Base-by-base conservation (phyloP, 176 grass and related monocot genomes). In the Oryza australiensis region DNA sequence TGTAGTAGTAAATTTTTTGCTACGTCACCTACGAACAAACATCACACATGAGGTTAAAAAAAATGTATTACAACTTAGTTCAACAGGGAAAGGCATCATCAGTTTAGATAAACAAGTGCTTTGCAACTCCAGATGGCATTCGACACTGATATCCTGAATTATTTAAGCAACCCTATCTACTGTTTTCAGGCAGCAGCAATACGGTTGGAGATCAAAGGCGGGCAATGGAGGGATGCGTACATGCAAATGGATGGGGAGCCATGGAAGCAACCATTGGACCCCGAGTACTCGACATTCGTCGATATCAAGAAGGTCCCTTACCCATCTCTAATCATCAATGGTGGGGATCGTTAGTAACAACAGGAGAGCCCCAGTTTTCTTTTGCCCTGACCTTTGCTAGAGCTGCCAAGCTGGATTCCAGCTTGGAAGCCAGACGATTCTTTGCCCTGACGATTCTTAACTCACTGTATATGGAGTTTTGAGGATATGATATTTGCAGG, bases 241-340 rank as follows among this genome's bases (percentile, higher is more conserved):
- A 99, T 95, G 96, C 96, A 99, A 87, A 99, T 95, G 96, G 96
- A 99, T 18, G 93, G 96, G 57, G 96, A 99, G 68, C 96, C 96
- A 55, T 99, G 96, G 96, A 99, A 95, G 63, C 96, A 99, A 86
- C 89, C 93, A 74, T 80, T 95, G 75, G 88, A 77, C 64, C 66
- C 23, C 0, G 82, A 93, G 34, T 92, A 91, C 60, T 99, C 96
- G 7, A 95, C 89, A 46, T 93, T 99, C 53, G 91, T 99, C 32
- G 96, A 99, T 60, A 99, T 98, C 77, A 91, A 88, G 67, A 93
- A 89, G 38, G 91, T 95, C 32, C 93, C 93, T 57, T 95, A 91
- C 74, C 96, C 87, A 5, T 99, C 96, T 16, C 66, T 90, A 18
- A 80, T 99, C 74, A 79, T 99, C 60, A 95, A 84, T 64, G 90